Evolutionary conservation across 1,284 basidiomycete species (phyloP).

Genomic region (Fistulinella staudtii): DNA sequence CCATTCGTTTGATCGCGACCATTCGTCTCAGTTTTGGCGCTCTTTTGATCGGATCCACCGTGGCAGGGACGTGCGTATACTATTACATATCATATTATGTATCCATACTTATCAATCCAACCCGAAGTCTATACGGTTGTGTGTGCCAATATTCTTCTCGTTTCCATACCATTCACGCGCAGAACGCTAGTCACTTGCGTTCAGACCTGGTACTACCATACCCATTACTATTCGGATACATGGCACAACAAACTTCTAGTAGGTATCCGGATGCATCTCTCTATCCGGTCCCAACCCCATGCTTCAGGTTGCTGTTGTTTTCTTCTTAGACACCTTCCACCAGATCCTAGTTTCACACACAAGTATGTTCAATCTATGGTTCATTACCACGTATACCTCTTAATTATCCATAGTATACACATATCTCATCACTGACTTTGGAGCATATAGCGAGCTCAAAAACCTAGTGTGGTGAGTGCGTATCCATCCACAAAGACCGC

Average conservation of each 20-base stretch:
- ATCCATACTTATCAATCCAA: not conserved
- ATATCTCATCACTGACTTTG: constrained; percentile 51
- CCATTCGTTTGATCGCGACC: not conserved
- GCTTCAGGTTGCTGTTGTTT: constrained; percentile 42
- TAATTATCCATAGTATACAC: constrained; percentile 42
- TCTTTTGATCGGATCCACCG: constrained; percentile 46
- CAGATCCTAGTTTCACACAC: constrained; percentile 54
- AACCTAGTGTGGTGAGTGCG: constrained; percentile 44
- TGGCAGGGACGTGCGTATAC: constrained; percentile 41
- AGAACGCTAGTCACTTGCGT: constrained; percentile 45
- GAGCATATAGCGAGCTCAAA: constrained; percentile 33
- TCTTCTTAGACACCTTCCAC: constrained; percentile 51
- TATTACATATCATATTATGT: not conserved
- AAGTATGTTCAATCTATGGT: constrained; percentile 30
- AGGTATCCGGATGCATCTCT: not conserved
- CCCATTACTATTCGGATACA: constrained; percentile 44
- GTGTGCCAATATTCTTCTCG: constrained; percentile 5
- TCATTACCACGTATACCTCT: not conserved
- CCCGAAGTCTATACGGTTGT: constrained; percentile 51
- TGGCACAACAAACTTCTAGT: constrained; percentile 47
- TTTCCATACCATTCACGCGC: not conserved
- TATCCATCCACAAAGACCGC: not conserved
- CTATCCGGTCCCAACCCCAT: too few relatives aligned
- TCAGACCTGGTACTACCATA: constrained; percentile 55
- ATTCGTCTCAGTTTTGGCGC: constrained; percentile 41